Conservation (phyloP, 805 yeast genomes). For the Candida nanaspora region DNA sequence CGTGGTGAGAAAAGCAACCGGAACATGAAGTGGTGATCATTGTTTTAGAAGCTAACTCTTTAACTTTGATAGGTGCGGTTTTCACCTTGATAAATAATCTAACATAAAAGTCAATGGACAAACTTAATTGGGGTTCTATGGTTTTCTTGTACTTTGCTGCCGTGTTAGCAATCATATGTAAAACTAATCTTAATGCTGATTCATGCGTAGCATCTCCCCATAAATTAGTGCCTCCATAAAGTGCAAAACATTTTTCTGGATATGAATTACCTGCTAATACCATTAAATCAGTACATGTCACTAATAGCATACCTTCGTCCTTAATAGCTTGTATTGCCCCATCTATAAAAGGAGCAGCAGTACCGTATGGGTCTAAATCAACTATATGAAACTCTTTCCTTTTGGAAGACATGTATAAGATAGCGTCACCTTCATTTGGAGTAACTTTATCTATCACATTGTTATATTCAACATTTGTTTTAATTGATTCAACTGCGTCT, state of each 20-base stretch:
- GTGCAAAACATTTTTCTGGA: conserved; percentile 93
- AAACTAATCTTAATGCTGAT: conserved; percentile 79
- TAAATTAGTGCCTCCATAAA: conserved; percentile 88
- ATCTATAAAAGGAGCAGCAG: conserved; percentile 94
- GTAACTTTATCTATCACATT: conserved; percentile 46
- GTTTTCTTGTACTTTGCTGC: conserved; percentile 88
- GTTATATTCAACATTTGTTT: conserved; percentile 64
- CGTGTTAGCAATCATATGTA: conserved; percentile 64
- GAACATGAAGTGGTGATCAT: conserved; percentile 78
- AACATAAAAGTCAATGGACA: conserved; percentile 90
- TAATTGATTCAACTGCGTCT: conserved; percentile 79
- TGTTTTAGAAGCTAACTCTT: conserved; percentile 67
- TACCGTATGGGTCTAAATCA: conserved; percentile 96
- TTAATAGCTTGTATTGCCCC: conserved; percentile 79
- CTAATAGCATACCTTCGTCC: conserved; percentile 78
- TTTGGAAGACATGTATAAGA: conserved; percentile 58
- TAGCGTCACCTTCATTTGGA: conserved; percentile 87
- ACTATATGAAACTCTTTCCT: conserved; percentile 66
- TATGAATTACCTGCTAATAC: conserved; percentile 94
- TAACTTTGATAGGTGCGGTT: conserved; percentile 75
- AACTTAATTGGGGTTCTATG: conserved; percentile 78
- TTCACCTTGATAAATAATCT: conserved; percentile 75
- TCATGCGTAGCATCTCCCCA: conserved; percentile 89
- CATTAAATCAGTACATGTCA: conserved; percentile 95
- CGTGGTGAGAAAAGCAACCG: conserved; percentile 71